Percentiles rank a stretch among this genome's conserved stretches.
Conservation (phyloP, 1,284 basidiomycete species). For the Meira miltonrushii region DNA sequence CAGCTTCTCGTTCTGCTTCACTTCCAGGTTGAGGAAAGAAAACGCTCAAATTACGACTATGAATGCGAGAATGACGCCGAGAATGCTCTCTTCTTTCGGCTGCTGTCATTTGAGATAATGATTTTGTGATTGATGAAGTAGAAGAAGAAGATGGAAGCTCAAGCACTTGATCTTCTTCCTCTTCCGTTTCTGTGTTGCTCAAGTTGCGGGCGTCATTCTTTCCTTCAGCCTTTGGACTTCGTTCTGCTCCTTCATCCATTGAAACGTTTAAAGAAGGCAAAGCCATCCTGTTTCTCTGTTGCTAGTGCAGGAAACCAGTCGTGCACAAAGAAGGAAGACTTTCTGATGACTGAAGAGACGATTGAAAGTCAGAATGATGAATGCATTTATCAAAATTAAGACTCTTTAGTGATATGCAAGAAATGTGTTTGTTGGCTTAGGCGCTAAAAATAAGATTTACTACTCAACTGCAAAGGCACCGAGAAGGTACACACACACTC, state of each 20-base stretch:
- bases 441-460: no score
- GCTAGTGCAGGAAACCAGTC: background rate
- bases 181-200: background rate
- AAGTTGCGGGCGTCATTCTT: background rate
- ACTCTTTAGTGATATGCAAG: no score
- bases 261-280: slow-evolving; percentile 5
- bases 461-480: no score
- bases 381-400: no score
- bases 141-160: background rate
- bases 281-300: background rate
- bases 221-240: background rate
- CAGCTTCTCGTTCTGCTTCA: slow-evolving; percentile 39
- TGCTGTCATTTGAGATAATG: slow-evolving; percentile 20
- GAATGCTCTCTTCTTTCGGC: slow-evolving; percentile 47
- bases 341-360: background rate
- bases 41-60: slow-evolving; percentile 45
- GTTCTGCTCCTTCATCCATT: slow-evolving; percentile 3
- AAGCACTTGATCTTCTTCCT: background rate
- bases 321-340: background rate
- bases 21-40: slow-evolving; percentile 50
- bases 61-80: slow-evolving; percentile 37
- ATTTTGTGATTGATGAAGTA: slow-evolving; percentile 11
- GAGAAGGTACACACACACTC: no score
- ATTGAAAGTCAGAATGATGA: no score
- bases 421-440: no score